Conservation (phyloP, 2,329 filamentous ascomycete genomes). For the Diplodia mutila region DNA sequence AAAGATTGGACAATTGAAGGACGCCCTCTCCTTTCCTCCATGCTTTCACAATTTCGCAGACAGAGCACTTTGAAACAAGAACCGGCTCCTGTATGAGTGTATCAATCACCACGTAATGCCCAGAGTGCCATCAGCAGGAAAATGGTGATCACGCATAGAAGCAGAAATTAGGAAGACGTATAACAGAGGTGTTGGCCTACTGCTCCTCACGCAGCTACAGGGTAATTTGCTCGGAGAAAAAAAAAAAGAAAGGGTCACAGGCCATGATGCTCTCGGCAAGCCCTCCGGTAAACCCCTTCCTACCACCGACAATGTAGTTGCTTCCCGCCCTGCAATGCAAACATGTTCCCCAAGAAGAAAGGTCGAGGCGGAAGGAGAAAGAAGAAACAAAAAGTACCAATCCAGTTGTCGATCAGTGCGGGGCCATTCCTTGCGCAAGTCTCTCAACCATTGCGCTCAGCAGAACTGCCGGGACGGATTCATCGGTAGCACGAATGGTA, state of each 20-base stretch:
- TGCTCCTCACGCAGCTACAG: neutral
- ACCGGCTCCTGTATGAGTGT: neutral
- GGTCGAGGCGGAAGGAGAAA: neutral
- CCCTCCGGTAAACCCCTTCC: neutral
- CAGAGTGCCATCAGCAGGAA: neutral
- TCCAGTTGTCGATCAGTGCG: neutral
- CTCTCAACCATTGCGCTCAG: slow-evolving; percentile 87
- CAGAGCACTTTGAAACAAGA: neutral
- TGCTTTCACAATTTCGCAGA: no score
- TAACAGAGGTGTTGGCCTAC: neutral
- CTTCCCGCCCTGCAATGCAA: slow-evolving; percentile 13
- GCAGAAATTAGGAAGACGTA: slow-evolving; percentile 7
- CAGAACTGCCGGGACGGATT: slow-evolving; percentile 78
- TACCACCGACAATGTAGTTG: neutral
- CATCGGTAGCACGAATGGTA: slow-evolving; percentile 92
- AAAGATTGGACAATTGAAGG: neutral
- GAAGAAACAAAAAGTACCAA: neutral
- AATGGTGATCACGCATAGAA: neutral
- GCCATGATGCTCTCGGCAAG: slow-evolving; percentile 1
- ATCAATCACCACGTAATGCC: neutral
- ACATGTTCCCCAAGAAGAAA: neutral
- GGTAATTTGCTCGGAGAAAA: neutral
- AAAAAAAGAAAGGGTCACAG: neutral
- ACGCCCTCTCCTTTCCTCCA: neutral
- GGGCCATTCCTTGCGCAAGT: slow-evolving; percentile 59